phyloP scores from a whole-genome alignment of 2,329 filamentous ascomycete genomes.

The Basipetospora chlamydospora region DNA sequence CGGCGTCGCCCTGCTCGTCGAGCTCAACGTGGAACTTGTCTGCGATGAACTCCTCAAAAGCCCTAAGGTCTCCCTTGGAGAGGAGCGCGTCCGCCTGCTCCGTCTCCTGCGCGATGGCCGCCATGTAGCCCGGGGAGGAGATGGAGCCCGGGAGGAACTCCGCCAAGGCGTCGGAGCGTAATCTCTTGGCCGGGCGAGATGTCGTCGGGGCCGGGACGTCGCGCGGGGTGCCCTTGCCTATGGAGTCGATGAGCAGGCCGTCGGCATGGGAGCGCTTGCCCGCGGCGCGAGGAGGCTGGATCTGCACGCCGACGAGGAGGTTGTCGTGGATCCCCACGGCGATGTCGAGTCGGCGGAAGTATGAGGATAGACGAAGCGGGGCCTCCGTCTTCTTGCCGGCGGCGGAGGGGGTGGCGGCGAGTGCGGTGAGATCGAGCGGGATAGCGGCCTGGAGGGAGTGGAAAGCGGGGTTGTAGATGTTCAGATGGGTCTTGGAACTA shows the following conservation, averaged over 20 bases:
- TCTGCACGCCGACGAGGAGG: conserved; percentile 52
- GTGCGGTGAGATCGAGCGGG: conserved; percentile 27
- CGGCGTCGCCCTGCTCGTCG: conserved; percentile 5
- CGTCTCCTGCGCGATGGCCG: conserved; percentile 28
- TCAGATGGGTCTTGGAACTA: conserved; percentile 39
- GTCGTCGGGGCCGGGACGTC: conserved; percentile 12
- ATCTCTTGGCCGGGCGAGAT: neutral
- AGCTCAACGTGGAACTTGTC: conserved; percentile 32
- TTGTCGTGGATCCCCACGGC: conserved; percentile 50
- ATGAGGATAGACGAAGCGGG: too few species aligned
- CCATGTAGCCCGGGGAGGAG: conserved; percentile 32
- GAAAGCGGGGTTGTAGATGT: conserved; percentile 57
- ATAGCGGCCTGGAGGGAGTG: conserved; percentile 41
- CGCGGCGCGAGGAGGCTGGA: conserved; percentile 45
- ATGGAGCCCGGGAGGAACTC: conserved; percentile 32
- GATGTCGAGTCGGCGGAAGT: conserved; percentile 52
- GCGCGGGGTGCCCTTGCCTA: conserved; percentile 45
- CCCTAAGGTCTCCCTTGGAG: conserved; percentile 25
- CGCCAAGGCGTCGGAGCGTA: conserved; percentile 15
- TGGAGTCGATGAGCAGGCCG: conserved; percentile 57
- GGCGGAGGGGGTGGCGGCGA: conserved; percentile 12
- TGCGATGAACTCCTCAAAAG: conserved; percentile 36
- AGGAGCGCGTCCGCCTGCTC: conserved; percentile 33
- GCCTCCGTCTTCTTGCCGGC: conserved; percentile 22
- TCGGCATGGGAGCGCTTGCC: conserved; percentile 37